Conservation (phyloP, 306 rosid species). For the Castanopsis chinensis region DNA sequence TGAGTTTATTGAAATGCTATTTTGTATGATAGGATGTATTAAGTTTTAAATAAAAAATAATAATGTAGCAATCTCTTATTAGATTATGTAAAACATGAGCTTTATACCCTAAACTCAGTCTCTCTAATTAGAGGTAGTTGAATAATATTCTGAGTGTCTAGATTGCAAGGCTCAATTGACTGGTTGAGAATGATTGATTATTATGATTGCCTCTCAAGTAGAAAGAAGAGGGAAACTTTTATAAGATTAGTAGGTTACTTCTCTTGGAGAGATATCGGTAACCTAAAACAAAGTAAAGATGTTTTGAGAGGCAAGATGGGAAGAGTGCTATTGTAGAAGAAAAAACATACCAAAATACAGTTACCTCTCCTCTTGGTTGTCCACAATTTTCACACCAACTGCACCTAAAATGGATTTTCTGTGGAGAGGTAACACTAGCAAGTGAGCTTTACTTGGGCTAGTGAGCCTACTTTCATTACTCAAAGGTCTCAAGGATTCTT, state of each 20-base stretch:
- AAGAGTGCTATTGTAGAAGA: not conserved
- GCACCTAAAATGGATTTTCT: not conserved
- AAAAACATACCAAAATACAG: not conserved
- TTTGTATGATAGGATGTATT: no score
- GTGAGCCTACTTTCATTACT: not conserved
- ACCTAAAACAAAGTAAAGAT: not conserved
- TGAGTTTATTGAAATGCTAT: no score
- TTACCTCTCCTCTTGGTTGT: not conserved
- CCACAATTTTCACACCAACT: not conserved
- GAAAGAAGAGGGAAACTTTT: not conserved
- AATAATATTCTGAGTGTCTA: no score
- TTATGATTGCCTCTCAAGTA: not conserved
- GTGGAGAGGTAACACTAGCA: not conserved
- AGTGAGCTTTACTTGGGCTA: not conserved
- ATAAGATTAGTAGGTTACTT: not conserved
- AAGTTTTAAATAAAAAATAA: no score
- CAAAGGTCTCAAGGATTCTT: not conserved
- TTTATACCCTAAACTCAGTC: no score
- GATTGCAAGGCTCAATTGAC: not conserved
- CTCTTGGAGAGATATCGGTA: not conserved
- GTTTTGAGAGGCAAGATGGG: not conserved
- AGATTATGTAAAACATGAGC: fast-evolving
- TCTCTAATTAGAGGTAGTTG: no score
- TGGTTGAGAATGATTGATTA: not conserved
- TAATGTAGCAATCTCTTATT: no score